Conservation (phyloP, 345 rosid species). For the Lepidium aucheri region DNA sequence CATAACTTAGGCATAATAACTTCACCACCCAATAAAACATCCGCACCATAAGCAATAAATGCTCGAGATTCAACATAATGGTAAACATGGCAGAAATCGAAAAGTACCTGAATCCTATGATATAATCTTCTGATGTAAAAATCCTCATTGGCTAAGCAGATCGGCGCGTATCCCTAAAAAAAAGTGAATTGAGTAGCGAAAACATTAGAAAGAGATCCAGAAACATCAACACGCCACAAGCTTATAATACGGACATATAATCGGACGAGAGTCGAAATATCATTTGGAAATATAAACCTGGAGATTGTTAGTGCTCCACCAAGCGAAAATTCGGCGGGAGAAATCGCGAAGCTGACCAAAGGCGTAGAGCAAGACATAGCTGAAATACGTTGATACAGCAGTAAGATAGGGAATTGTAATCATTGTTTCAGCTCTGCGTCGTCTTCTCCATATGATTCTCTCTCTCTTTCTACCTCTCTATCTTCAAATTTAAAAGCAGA, state of each 20-base stretch:
- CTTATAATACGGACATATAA: too few species aligned
- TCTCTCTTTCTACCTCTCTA: not conserved
- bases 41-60: not conserved
- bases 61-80: not conserved
- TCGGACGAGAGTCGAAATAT: not conserved
- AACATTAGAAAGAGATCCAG: not conserved
- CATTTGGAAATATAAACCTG: conserved; percentile 24
- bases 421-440: conserved; percentile 29
- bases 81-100: not conserved
- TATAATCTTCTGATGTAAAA: conserved; percentile 81
- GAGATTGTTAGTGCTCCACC: conserved; percentile 49
- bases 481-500: not conserved
- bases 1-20: too few species aligned
- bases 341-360: conserved; percentile 79
- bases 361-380: conserved; percentile 70
- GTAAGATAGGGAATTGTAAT: conserved; percentile 67
- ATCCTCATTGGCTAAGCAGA: conserved; percentile 85
- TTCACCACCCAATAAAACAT: not conserved
- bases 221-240: not conserved
- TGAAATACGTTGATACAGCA: conserved; percentile 65
- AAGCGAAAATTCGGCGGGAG: conserved; percentile 55
- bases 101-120: conserved; percentile 75
- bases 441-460: too few species aligned
- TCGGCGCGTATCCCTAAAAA: conserved; percentile 78
- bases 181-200: not conserved